These are phyloP conservation scores for Graphium sp. DNA, from an alignment of 2,329 filamentous ascomycete genomes.

Conservation along the genomic window DNA sequence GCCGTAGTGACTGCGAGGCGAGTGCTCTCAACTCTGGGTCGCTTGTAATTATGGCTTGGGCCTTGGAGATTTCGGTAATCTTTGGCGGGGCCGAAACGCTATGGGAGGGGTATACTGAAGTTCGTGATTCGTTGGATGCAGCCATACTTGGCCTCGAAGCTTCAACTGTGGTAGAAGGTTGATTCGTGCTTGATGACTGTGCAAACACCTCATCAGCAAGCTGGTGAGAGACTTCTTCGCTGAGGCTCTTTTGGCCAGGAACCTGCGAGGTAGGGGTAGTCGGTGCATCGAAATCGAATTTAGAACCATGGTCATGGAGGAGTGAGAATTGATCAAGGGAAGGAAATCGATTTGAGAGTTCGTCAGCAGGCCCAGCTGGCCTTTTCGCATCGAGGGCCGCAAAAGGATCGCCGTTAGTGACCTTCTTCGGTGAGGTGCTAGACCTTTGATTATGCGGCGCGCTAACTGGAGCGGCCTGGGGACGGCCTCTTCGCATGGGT, in stretches of 20 bases:
- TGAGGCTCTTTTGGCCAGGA: conserved; percentile 36
- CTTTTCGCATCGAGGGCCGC: conserved; percentile 63
- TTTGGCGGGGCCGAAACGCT: conserved; percentile 21
- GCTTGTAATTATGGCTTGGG: conserved; percentile 46
- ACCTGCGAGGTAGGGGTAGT: conserved; percentile 20
- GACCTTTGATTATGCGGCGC: conserved; percentile 12
- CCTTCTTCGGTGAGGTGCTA: conserved; percentile 48
- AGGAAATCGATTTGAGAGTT: conserved; percentile 73
- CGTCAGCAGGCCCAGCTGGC: conserved; percentile 38
- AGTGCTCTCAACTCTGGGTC: conserved; percentile 45
- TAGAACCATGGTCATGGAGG: conserved; percentile 65
- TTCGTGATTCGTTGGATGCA: no score
- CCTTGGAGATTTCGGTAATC: conserved; percentile 33
- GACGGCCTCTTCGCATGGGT: conserved; percentile 80
- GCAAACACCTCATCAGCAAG: conserved; percentile 76
- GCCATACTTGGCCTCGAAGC: not conserved
- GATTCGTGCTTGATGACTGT: conserved; percentile 16
- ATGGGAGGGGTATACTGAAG: conserved; percentile 4
- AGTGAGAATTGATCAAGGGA: conserved; percentile 87
- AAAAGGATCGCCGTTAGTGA: conserved; percentile 67
- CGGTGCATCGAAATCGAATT: conserved; percentile 66
- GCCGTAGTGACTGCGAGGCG: conserved; percentile 22
- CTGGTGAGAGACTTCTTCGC: conserved; percentile 54
- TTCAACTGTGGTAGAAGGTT: conserved; percentile 1
- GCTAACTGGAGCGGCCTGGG: conserved; percentile 15